phyloP scores from a whole-genome alignment of 495 filamentous ascomycete genomes.

The Astrocystis sublimbata region DNA sequence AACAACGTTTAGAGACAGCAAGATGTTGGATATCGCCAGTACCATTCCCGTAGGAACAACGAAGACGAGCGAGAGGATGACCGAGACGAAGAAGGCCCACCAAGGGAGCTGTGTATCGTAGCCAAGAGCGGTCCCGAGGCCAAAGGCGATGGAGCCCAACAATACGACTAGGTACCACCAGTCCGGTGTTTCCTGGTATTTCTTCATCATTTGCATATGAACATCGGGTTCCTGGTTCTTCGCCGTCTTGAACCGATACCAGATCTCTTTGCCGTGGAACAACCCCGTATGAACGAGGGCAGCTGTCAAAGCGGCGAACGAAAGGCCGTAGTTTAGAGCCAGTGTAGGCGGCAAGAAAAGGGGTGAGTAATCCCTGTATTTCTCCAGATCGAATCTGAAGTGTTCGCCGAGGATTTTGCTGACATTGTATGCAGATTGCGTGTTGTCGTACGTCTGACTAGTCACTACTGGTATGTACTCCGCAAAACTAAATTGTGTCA shows the following conservation, averaged over 20 bases:
- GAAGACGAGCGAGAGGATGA: constrained; percentile 52
- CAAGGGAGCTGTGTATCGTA: constrained; percentile 51
- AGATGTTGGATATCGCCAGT: constrained; percentile 56
- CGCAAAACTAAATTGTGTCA: constrained; percentile 26
- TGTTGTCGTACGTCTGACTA: constrained; percentile 61
- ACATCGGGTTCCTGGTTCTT: constrained; percentile 60
- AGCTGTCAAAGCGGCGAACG: constrained; percentile 59
- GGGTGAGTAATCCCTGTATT: constrained; percentile 60
- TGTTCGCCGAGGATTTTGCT: constrained; percentile 52
- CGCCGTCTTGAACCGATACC: constrained; percentile 48
- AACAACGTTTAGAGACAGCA: constrained; percentile 58
- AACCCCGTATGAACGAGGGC: constrained; percentile 56
- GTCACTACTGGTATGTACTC: constrained; percentile 42
- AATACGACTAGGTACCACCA: constrained; percentile 63
- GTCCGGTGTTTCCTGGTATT: constrained; percentile 58
- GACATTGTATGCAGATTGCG: constrained; percentile 53
- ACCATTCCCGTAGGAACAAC: constrained; percentile 57
- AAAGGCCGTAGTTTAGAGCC: constrained; percentile 58
- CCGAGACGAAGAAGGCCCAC: constrained; percentile 53
- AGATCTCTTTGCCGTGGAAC: constrained; percentile 58
- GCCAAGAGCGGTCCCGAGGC: constrained; percentile 52
- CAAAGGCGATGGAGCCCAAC: constrained; percentile 52
- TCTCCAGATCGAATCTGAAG: constrained; percentile 53
- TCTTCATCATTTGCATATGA: constrained; percentile 62
- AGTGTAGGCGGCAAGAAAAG: constrained; percentile 64